Evolutionary conservation across 1,284 basidiomycete species (phyloP), one percentile per base, ranked within the genome.

Genomic region (Limonomyces culmigenus): DNA sequence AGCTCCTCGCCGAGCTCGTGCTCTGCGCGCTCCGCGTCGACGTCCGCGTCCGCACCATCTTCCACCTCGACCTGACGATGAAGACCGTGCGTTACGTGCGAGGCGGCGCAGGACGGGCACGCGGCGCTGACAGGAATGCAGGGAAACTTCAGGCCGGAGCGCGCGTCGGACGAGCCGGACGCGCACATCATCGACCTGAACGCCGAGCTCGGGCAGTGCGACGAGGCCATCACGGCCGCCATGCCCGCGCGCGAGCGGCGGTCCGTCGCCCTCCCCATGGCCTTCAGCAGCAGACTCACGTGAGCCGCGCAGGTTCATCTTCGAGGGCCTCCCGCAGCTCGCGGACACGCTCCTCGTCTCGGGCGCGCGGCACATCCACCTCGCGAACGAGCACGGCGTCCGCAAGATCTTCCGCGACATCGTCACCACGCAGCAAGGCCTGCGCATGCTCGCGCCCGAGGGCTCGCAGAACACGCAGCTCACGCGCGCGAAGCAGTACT

Each of bases 381-480:
- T 67, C 12, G 74, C 78, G 11, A 97, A 91, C 46, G 52, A 60
- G 1, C 70, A 76, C 38, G 93, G 93, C 1, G 73, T 91, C 42
- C 74, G 76, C 48, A 96, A 96, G 59, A 83, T 97, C 52, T 59
- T 77, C 46, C 74, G 91, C 31, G 95, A 96, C 54, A 81, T 96
- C 32, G 63, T 91, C 17, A 85, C 92, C 11, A 65, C 98, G 17
- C 91, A 95, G 52, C 93, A 98, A 52, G 84, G 86, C 46, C 67
- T 96, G 45, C 87, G 88, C 50, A 77, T 79, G 6, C 70, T 27
- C 8, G 23, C 92, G 36, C 68, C 72, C 3, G 60, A 68, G 36
- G 68, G 70, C 39, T 59, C 61, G 33, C 62, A 66, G 37, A 67
- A 74, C 39, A 70, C 74, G 4, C 72, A 81, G 41, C 79, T 97